phyloP scores from a whole-genome alignment of 2,329 filamentous ascomycete species.

The Cyanodermella asteris region DNA sequence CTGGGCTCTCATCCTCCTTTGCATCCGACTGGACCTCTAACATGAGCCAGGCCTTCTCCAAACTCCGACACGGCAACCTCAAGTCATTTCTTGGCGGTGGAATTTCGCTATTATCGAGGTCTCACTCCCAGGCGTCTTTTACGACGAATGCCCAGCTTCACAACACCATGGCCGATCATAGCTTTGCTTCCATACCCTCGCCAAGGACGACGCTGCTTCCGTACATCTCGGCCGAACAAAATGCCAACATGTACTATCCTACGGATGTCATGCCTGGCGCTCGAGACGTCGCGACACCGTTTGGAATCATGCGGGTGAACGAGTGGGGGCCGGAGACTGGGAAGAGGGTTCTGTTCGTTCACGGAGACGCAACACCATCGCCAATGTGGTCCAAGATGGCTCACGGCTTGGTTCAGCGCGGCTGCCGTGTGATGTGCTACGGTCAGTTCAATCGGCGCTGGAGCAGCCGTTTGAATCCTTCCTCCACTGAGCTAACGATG shows the following conservation, averaged over 20 bases:
- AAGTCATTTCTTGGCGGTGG: not conserved
- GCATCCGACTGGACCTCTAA: not conserved
- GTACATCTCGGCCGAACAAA: constrained; percentile 15
- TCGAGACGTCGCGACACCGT: constrained; percentile 38
- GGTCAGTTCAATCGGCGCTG: constrained; percentile 3
- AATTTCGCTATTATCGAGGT: not conserved
- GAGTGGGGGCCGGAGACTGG: constrained; percentile 59
- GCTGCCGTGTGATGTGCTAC: constrained; percentile 62
- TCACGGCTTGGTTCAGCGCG: constrained; percentile 38
- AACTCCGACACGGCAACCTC: not conserved
- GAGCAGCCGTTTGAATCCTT: not conserved
- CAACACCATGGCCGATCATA: not conserved
- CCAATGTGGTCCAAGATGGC: constrained; percentile 43
- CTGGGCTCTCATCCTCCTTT: too few species aligned
- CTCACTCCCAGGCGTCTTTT: not conserved
- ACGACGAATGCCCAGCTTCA: not conserved
- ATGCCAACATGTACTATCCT: constrained; percentile 36
- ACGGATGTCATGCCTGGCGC: constrained; percentile 46
- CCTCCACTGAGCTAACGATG: not conserved
- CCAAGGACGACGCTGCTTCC: constrained; percentile 16
- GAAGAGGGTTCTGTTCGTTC: constrained; percentile 50
- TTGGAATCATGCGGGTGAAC: constrained; percentile 51
- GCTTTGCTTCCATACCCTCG: constrained; percentile 14
- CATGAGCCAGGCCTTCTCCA: not conserved
- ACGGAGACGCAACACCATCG: constrained; percentile 63